Evolutionary conservation across 1,284 basidiomycete species (phyloP).

Genomic region (Quambalaria eucalypti): DNA sequence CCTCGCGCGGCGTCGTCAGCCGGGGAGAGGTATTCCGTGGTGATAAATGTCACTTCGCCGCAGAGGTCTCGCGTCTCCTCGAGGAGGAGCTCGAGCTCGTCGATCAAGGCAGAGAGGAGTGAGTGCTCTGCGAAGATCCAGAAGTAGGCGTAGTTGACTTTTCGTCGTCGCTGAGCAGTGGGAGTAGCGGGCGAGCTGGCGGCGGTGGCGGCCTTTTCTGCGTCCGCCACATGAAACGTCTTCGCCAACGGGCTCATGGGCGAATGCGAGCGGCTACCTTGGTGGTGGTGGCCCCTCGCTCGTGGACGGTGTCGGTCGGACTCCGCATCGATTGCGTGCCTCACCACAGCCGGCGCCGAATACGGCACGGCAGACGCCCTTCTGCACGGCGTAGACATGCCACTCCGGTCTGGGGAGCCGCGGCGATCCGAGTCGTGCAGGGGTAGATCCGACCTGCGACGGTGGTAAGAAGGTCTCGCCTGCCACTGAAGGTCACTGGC

Average conservation of each 20-base stretch:
- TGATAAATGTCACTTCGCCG: slow-evolving; percentile 30
- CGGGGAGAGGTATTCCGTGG: slow-evolving; percentile 10
- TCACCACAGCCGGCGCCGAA: slow-evolving; percentile 3
- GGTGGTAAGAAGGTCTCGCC: too few species aligned
- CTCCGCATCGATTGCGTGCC: too few species aligned
- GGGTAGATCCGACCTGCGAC: too few species aligned
- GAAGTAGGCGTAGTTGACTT: slow-evolving; percentile 28
- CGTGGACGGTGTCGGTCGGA: too few species aligned
- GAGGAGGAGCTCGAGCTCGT: slow-evolving; percentile 22
- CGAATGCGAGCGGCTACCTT: too few species aligned
- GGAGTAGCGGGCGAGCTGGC: background rate
- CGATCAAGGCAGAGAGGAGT: slow-evolving; percentile 26
- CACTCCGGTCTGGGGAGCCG: background rate
- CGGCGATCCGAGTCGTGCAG: background rate
- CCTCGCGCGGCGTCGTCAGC: too few species aligned
- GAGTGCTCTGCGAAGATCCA: slow-evolving; percentile 39
- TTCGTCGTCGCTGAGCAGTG: background rate
- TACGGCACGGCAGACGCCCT: background rate
- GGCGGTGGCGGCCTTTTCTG: background rate
- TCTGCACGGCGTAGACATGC: background rate
- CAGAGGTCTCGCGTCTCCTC: slow-evolving; percentile 28
- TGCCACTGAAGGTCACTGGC: background rate
- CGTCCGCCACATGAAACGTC: background rate
- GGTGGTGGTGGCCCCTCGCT: too few species aligned
- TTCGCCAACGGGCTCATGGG: too few species aligned